Percentiles rank a stretch among this genome's conserved stretches.
These are phyloP conservation scores for Poa annua DNA, from an alignment of 176 grass and related monocot genomes.

Conservation along the genomic window DNA sequence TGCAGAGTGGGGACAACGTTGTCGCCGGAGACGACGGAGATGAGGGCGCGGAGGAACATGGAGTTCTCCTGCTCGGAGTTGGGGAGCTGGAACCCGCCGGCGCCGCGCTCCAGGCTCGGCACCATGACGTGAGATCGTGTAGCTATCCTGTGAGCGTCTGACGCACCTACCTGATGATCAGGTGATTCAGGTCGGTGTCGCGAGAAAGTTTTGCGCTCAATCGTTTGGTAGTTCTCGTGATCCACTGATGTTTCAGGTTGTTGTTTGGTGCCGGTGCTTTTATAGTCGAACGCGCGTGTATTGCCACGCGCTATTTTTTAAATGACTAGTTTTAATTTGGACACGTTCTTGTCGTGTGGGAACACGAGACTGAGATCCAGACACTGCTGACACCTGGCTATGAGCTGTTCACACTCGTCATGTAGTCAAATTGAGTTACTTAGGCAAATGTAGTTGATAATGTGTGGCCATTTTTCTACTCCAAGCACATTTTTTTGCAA, in stretches of 20 bases:
- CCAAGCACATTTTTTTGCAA: not conserved
- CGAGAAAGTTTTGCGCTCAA: not conserved
- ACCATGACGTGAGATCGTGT: conserved; percentile 42
- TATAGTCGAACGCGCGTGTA: not conserved
- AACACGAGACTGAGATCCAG: not conserved
- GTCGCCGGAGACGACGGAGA: conserved; percentile 67
- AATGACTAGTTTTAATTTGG: not conserved
- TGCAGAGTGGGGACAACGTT: conserved; percentile 13
- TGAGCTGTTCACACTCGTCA: conserved; percentile 10
- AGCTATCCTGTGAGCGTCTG: not conserved
- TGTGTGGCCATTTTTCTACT: not conserved
- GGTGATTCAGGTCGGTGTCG: conserved; percentile 16
- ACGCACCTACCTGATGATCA: not conserved
- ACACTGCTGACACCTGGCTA: not conserved
- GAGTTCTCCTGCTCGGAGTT: conserved; percentile 76
- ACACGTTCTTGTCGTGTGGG: conserved; percentile 22
- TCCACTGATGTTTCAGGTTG: conserved; percentile 5
- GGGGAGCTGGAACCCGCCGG: conserved; percentile 56
- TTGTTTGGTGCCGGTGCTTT: not conserved
- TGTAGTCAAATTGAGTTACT: not conserved
- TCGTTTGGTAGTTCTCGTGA: not conserved
- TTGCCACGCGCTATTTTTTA: not conserved
- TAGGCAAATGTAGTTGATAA: not conserved
- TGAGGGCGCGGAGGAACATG: conserved; percentile 72
- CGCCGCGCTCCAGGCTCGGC: conserved; percentile 51